A percentile compares a stretch with the other conserved stretches of the same genome.
phyloP scores from a whole-genome alignment of 208 protist species.

The Wallacemonas collosoma region DNA sequence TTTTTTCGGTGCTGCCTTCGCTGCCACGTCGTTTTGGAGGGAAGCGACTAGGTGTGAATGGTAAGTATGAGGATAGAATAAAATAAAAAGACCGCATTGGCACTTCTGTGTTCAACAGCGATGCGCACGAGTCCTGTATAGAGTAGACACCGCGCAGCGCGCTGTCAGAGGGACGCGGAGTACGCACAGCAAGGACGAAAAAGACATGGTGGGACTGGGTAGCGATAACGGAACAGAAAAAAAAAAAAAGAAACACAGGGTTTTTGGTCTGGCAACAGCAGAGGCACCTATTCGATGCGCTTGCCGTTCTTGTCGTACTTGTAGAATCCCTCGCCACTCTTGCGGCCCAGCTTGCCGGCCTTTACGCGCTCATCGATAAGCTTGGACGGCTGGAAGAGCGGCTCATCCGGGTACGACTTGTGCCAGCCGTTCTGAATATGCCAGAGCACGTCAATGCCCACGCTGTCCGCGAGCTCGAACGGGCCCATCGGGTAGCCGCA shows the following conservation, averaged over 20 bases:
- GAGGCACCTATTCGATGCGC: background rate
- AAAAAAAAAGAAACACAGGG: slow-evolving; percentile 7
- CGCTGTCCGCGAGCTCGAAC: slow-evolving; percentile 77
- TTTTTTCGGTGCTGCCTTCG: too few relatives aligned
- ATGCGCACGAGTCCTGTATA: too few relatives aligned
- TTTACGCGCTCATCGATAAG: slow-evolving; percentile 61
- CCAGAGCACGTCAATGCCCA: slow-evolving; percentile 76
- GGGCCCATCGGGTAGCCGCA: slow-evolving; percentile 92
- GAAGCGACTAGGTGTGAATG: too few relatives aligned
- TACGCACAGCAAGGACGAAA: too few relatives aligned
- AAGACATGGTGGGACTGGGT: too few relatives aligned
- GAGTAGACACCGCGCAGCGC: too few relatives aligned
- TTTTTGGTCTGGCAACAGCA: background rate
- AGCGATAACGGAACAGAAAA: slow-evolving; percentile 11
- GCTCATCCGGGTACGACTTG: slow-evolving; percentile 53
- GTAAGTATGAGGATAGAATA: too few relatives aligned
- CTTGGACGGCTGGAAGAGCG: slow-evolving; percentile 60
- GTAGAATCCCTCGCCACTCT: slow-evolving; percentile 91
- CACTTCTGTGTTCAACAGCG: too few relatives aligned
- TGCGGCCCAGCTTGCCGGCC: slow-evolving; percentile 81
- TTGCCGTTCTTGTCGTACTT: slow-evolving; percentile 15
- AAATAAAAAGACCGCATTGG: too few relatives aligned
- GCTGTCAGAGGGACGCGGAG: too few relatives aligned
- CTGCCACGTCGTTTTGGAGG: too few relatives aligned
- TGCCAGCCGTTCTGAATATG: slow-evolving; percentile 73